Evolutionary conservation across 768 basidiomycete genomes (phyloP).

Genomic region (Guyanaporus albipodus): DNA sequence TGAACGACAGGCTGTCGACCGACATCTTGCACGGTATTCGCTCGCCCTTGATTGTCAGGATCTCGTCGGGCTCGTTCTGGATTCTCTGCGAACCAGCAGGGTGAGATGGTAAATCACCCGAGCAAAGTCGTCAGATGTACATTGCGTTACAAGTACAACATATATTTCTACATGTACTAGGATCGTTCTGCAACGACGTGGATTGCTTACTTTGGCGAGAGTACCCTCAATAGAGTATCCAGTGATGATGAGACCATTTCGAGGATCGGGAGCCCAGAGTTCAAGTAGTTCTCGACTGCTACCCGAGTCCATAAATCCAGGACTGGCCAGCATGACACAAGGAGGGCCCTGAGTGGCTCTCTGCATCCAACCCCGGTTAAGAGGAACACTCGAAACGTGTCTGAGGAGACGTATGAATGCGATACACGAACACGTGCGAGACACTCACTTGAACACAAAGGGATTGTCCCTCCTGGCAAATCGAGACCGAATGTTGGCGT

Average conservation of each 20-base stretch:
- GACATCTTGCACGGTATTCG: conserved; percentile 84
- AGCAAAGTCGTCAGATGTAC: background rate
- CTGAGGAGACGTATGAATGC: conserved; percentile 32
- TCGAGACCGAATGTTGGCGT: conserved; percentile 80
- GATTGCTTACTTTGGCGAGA: conserved; percentile 83
- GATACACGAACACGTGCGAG: background rate
- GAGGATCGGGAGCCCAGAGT: conserved; percentile 90
- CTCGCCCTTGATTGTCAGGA: conserved; percentile 65
- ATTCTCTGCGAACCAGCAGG: conserved; percentile 59
- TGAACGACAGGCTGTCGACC: conserved; percentile 92
- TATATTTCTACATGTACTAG: conserved; percentile 12
- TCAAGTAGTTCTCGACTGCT: conserved; percentile 90
- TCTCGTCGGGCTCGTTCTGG: conserved; percentile 89
- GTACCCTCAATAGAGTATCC: conserved; percentile 98
- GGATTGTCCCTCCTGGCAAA: conserved; percentile 96
- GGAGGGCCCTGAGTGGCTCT: conserved; percentile 90
- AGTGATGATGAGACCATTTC: conserved; percentile 91
- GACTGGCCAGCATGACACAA: conserved; percentile 92
- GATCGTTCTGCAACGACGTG: background rate
- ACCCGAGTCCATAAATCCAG: conserved; percentile 89
- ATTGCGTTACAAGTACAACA: conserved; percentile 15
- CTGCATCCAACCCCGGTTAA: conserved; percentile 75
- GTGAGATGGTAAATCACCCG: conserved; percentile 8
- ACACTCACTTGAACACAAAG: conserved; percentile 90
- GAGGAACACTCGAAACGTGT: conserved; percentile 75